Evolutionary conservation across 129 eudicot species (phyloP).

Genomic region (Cynara cardunculus): DNA sequence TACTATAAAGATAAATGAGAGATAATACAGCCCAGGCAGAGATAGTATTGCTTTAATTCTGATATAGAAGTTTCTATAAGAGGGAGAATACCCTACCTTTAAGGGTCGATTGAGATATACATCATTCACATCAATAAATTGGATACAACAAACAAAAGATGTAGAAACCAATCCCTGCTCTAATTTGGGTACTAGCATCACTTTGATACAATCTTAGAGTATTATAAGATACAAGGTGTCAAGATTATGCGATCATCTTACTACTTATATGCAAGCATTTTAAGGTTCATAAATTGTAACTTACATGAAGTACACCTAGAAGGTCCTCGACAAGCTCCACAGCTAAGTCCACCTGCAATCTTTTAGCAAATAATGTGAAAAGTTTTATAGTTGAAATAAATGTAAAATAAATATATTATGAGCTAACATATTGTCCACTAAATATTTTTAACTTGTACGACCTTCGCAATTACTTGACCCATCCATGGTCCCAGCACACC

Average conservation of each 20-base stretch:
- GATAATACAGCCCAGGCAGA: not conserved
- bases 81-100: not conserved
- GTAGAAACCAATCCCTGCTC: not conserved
- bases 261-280: not conserved
- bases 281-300: not conserved
- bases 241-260: not conserved
- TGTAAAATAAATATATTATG: not conserved
- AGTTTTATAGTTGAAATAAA: constrained; percentile 6
- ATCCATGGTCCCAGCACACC: constrained; percentile 94
- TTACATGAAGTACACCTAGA: constrained; percentile 83
- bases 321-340: constrained; percentile 93
- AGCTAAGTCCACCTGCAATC: constrained; percentile 74
- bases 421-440: not conserved
- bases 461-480: constrained; percentile 88
- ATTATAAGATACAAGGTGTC: not conserved
- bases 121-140: not conserved
- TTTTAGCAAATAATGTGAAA: not conserved
- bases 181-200: not conserved
- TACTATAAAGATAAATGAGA: not conserved
- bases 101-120: not conserved
- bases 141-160: not conserved
- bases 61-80: not conserved
- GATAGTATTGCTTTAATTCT: not conserved
- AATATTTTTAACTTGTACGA: not conserved
- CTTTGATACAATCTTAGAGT: not conserved